Percentiles rank a stretch among this genome's conserved stretches.
phyloP scores from a whole-genome alignment of 305 asterid species.

The Fraxinus baroniana region DNA sequence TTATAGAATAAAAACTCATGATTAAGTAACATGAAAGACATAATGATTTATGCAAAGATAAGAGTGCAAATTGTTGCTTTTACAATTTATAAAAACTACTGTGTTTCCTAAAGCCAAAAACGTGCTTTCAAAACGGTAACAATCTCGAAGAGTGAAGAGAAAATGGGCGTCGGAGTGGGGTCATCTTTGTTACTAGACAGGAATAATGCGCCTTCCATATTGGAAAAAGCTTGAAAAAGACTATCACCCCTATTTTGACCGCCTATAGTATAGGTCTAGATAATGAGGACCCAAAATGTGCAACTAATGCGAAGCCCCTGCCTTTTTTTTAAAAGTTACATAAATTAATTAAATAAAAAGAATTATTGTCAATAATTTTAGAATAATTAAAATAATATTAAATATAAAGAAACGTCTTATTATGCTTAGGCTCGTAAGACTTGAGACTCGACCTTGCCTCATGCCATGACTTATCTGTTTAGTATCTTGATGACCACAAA shows the following conservation, averaged over 20 bases:
- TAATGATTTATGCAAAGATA: slow-evolving; percentile 49
- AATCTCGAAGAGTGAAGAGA: slow-evolving; percentile 31
- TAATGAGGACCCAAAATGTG: neutral
- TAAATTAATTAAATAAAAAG: too few relatives aligned
- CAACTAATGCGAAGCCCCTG: neutral
- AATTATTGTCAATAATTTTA: too few relatives aligned
- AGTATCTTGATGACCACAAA: too few relatives aligned
- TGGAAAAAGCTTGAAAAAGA: neutral
- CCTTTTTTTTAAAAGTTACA: neutral
- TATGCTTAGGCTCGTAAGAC: neutral
- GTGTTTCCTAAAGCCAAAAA: slow-evolving; percentile 25
- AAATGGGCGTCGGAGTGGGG: neutral
- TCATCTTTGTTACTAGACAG: neutral
- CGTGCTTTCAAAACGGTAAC: slow-evolving; percentile 16
- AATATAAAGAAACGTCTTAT: neutral
- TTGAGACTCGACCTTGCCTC: neutral
- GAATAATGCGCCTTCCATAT: neutral
- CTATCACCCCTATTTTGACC: neutral
- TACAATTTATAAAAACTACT: slow-evolving; percentile 29
- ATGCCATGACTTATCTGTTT: neutral
- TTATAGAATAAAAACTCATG: slow-evolving; percentile 43
- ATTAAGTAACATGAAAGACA: slow-evolving; percentile 66
- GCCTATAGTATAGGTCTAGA: neutral
- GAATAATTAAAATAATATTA: neutral
- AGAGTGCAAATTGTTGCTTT: slow-evolving; percentile 38